Evolutionary conservation across 345 rosid species (phyloP).

Genomic region (Melaleuca alternifolia): DNA sequence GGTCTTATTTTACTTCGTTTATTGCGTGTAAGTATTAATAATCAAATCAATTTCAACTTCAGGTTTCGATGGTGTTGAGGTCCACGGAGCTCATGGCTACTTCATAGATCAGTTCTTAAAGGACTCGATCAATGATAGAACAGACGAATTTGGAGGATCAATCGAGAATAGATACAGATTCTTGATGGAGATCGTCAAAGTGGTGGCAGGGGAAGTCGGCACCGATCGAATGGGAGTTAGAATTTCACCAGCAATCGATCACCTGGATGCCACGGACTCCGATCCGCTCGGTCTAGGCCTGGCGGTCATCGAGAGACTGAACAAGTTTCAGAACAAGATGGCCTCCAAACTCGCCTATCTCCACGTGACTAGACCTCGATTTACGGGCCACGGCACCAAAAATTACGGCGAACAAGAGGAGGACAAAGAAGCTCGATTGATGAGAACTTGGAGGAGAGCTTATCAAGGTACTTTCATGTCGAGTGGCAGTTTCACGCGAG

Average conservation of each 20-base stretch:
- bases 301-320: neutral
- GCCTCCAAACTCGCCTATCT: neutral
- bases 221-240: neutral
- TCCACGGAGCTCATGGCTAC: slow-evolving; percentile 5
- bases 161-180: slow-evolving; percentile 1
- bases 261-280: neutral
- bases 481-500: neutral
- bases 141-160: slow-evolving; percentile 1
- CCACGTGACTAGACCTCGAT: slow-evolving; percentile 1
- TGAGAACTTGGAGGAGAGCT: neutral
- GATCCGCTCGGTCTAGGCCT: neutral
- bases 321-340: neutral
- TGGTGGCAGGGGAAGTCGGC: neutral
- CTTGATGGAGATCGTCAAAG: neutral
- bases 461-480: slow-evolving; percentile 1
- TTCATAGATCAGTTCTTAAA: slow-evolving; percentile 11
- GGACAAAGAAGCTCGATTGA: neutral
- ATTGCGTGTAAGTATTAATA: neutral
- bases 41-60: neutral
- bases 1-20: neutral
- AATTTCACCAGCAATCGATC: neutral
- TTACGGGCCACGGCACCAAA: neutral
- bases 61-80: slow-evolving; percentile 5
- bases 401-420: neutral
- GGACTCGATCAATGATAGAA: slow-evolving; percentile 1